These are phyloP conservation scores for Arachnomyces sp. DNA, from an alignment of 2,329 filamentous ascomycete genomes.

Conservation along the genomic window DNA sequence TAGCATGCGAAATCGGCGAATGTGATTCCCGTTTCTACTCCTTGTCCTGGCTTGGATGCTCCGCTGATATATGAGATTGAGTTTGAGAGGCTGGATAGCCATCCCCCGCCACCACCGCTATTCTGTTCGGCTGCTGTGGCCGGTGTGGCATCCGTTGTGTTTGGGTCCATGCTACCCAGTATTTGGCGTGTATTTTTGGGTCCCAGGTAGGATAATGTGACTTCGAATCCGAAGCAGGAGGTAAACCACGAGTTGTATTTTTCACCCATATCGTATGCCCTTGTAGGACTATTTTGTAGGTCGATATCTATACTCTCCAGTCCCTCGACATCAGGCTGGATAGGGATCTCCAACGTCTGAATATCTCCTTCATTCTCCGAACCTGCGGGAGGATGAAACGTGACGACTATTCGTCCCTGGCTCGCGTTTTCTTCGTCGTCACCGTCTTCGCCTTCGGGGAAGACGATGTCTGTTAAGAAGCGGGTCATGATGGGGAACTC, in stretches of 20 bases:
- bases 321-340: conserved; percentile 44
- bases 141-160: conserved; percentile 23
- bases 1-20: conserved; percentile 72
- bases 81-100: conserved; percentile 13
- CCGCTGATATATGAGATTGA: conserved; percentile 5
- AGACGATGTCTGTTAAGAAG: conserved; percentile 53
- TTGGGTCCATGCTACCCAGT: conserved; percentile 53
- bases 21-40: conserved; percentile 50
- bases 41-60: conserved; percentile 2
- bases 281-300: conserved; percentile 53
- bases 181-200: conserved; percentile 49
- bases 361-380: conserved; percentile 19
- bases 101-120: conserved; percentile 8
- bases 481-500: conserved; percentile 54
- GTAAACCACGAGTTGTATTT: conserved; percentile 61
- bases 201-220: conserved; percentile 59
- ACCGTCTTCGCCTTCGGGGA: conserved; percentile 14
- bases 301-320: conserved; percentile 47
- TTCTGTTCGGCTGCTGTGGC: conserved; percentile 14
- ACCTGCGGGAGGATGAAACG: conserved; percentile 24
- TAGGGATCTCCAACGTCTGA: conserved; percentile 46
- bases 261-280: conserved; percentile 57
- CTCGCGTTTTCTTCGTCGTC: neutral
- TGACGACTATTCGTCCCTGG: conserved; percentile 35
- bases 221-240: conserved; percentile 55